Conservation (phyloP, 2,329 filamentous ascomycete species). For the Bipolaris cookei region DNA sequence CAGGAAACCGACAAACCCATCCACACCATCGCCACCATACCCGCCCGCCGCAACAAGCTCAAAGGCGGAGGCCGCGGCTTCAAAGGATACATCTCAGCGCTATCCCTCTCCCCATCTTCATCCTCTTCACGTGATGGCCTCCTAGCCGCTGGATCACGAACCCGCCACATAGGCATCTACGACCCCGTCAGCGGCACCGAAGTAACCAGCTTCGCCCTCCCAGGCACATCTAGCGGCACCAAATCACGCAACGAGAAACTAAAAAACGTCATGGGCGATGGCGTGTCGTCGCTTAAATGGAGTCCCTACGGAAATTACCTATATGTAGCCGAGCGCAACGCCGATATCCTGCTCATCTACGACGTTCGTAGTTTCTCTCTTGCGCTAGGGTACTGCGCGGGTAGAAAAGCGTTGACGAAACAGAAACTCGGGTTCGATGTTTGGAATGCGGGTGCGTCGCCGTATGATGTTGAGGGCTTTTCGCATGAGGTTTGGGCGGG, state of each 20-base stretch:
- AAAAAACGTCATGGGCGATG: conserved; percentile 50
- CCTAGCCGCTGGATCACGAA: conserved; percentile 63
- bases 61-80: conserved; percentile 57
- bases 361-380: conserved; percentile 63
- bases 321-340: conserved; percentile 63
- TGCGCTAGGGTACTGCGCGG: conserved; percentile 57
- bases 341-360: conserved; percentile 63
- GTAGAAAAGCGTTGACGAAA: conserved; percentile 55
- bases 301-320: conserved; percentile 64
- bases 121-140: conserved; percentile 52
- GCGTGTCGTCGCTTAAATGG: conserved; percentile 64
- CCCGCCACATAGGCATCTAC: conserved; percentile 63
- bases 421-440: conserved; percentile 65
- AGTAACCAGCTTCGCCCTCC: conserved; percentile 59
- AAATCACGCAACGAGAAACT: conserved; percentile 12
- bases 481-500: conserved; percentile 65
- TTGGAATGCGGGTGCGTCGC: conserved; percentile 38
- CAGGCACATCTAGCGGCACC: conserved; percentile 21
- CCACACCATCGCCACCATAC: conserved; percentile 53
- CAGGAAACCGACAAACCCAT: conserved; percentile 56
- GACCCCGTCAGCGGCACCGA: conserved; percentile 58
- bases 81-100: conserved; percentile 62
- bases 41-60: conserved; percentile 52
- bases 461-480: conserved; percentile 18
- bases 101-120: conserved; percentile 50